Percentiles rank a stretch among this genome's conserved stretches.
Evolutionary conservation across 345 rosid species (phyloP).

Genomic region (Atalantia buxifolia): DNA sequence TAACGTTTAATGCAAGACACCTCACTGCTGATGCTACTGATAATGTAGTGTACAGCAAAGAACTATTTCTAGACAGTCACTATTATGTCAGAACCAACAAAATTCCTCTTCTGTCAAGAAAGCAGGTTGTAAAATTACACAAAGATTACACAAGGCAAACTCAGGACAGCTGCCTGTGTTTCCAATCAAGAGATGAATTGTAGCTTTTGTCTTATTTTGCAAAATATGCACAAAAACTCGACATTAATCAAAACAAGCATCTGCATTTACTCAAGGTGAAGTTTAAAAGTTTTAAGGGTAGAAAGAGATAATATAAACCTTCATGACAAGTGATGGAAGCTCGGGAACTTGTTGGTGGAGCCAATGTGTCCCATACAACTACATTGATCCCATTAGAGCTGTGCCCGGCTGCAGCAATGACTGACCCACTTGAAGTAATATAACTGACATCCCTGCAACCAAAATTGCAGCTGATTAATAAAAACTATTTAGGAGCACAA

Average conservation of each 20-base stretch:
- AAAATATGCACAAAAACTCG: background rate
- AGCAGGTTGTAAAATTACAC: background rate
- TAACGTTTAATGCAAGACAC: background rate
- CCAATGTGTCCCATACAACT: constrained; percentile 92
- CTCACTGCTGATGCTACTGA: background rate
- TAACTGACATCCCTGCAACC: constrained; percentile 82
- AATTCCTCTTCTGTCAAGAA: background rate
- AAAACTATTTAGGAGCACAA: background rate
- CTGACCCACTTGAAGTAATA: constrained; percentile 83
- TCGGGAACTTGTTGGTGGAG: constrained; percentile 81
- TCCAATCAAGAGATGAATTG: background rate
- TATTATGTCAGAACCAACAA: background rate
- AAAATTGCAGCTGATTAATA: constrained; percentile 7
- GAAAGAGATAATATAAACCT: constrained; percentile 38
- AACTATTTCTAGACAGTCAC: background rate
- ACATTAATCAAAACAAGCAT: constrained; percentile 2
- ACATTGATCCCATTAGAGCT: constrained; percentile 80
- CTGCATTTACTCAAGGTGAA: background rate
- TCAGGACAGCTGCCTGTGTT: background rate
- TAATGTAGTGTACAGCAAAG: background rate
- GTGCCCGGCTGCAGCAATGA: constrained; percentile 79
- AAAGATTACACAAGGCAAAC: background rate
- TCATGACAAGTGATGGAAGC: constrained; percentile 87
- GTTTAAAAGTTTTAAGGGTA: background rate
- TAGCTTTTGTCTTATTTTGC: background rate